Base-by-base conservation (phyloP, 129 eudicot genomes). In the Erigeron canadensis region DNA sequence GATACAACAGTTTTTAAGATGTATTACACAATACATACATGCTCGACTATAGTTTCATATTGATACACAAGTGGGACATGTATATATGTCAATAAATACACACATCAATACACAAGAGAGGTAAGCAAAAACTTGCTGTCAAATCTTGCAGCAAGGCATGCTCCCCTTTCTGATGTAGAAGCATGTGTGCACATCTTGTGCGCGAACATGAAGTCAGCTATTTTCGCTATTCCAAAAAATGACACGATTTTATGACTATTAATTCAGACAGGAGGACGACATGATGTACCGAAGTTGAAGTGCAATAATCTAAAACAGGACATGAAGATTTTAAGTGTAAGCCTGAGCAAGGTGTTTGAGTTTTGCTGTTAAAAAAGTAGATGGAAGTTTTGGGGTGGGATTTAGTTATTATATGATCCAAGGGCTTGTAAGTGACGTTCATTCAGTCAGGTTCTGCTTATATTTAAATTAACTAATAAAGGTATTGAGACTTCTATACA, bases 401-500 rank as follows among this genome's bases (percentile, higher is more conserved):
- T 46, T 61, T 62, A 23, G 38, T 73, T 47, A 15, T 18, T 39
- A 34, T 47, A 61, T 46, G 58, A 61, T 73, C 70, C 77, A 72
- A 38, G 34, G 58, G 41, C 57, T 41, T 19, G 66, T 70, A 22
- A 56, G 11, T 56, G 58, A 72, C 28, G 38, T 72, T 72, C 69
- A 55, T n/a, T 23, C 37, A 55, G n/a, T n/a, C n/a, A n/a, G n/a
- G n/a, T 13, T 40, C 15, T 34, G 23, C 73, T 8, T 22, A 59
- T 68, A 18, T 45, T 57, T 46, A 21, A 22, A 16, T 34, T 59
- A 38, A 46, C 70, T 18, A 57, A 43, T 40, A 15, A 53, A 51
- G 59, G 18, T 45, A 80, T 22, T 22, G 53, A 39, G 64, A 13
- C 6, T 4, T 22, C 34, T 55, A 51, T 47, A 28, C 17, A 63